Evolutionary conservation across 2,329 filamentous ascomycete genomes (phyloP).

Genomic region (Microdochium bolleyi): DNA sequence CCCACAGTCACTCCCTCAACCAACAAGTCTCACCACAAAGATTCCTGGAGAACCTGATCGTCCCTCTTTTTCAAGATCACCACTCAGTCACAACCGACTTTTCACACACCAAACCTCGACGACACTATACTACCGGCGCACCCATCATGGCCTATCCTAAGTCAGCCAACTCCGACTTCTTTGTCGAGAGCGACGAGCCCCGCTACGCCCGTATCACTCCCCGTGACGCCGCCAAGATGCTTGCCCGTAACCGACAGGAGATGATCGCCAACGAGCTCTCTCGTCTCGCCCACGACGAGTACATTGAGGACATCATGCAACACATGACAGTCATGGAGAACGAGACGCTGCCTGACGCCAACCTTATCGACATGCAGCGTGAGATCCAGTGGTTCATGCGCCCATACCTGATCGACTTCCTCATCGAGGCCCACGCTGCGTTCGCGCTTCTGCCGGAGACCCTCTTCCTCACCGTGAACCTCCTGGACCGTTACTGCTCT

Average conservation of each 20-base stretch:
- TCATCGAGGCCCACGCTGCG: conserved; percentile 92
- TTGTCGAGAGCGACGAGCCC: conserved; percentile 48
- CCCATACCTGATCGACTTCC: conserved; percentile 94
- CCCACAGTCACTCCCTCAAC: conserved; percentile 8
- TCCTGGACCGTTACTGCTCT: conserved; percentile 96
- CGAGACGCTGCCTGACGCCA: conserved; percentile 89
- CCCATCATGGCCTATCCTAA: conserved; percentile 37
- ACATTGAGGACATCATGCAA: conserved; percentile 86
- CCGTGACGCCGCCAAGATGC: conserved; percentile 68
- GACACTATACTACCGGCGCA: conserved; percentile 5
- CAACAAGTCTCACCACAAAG: conserved; percentile 23
- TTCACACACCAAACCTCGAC: conserved; percentile 6
- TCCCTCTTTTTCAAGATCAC: conserved; percentile 30
- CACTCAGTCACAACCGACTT: conserved; percentile 14
- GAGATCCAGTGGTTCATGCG: conserved; percentile 99
- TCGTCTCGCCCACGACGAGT: conserved; percentile 76
- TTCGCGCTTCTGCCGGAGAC: conserved; percentile 93
- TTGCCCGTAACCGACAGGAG: conserved; percentile 78
- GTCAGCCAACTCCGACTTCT: conserved; percentile 40
- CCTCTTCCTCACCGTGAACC: conserved; percentile 90
- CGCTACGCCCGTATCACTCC: conserved; percentile 51
- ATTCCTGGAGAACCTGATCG: conserved; percentile 45
- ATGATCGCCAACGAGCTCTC: conserved; percentile 86
- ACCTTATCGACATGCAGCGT: conserved; percentile 96
- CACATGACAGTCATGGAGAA: conserved; percentile 96